Evolutionary conservation across 495 filamentous ascomycete genomes (phyloP), one percentile per base, ranked within the genome.

Genomic region (Cercophora newfieldiana): DNA sequence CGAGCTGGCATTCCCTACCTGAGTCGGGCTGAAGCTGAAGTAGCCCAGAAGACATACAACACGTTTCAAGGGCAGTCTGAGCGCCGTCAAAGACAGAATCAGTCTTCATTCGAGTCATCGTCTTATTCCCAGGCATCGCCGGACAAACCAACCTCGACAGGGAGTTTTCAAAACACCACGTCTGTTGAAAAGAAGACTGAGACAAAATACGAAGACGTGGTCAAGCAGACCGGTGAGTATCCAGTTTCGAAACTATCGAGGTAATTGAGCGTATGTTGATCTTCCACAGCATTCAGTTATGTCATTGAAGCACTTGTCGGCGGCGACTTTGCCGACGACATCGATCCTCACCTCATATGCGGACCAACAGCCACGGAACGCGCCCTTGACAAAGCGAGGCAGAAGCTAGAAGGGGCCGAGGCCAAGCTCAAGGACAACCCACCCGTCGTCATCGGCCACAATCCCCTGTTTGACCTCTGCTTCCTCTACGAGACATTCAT

Each of bases 401-500:
- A 63, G 58, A 30, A 61, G 29, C 12, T 64, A 47, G n/a, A 58
- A 68, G 7, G 67, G 79, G 83, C 16, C 72, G 78, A 19, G 55
- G 71, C n/a, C 80, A 71, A 62, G 83, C 86, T 68, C 68, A 78
- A 80, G 55, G 59, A 71, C n/a, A 80, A 79, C 21, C 73, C 75
- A 22, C 81, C 83, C 14, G 77, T 89, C 0, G 68, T 94, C 7
- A 84, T 94, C 10, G 90, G 91, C 0, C 91, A 97, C 74, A 96
- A 95, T 71, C 74, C 89, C 25, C 90, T 95, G 66, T 83, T 81
- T 3, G 92, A 96, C 72, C 72, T 96, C 22, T 80, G 89, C 30
- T 91, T 91, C 71, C 79, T 96, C 64, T 90, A 89, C 71, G 72
- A 79, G 26, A 86, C 83, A 63, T 95, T 94, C 72, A 78, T 93